Percentiles rank a stretch among this genome's conserved stretches.
phyloP scores from a whole-genome alignment of 306 rosid species.

The Argentina anserina region DNA sequence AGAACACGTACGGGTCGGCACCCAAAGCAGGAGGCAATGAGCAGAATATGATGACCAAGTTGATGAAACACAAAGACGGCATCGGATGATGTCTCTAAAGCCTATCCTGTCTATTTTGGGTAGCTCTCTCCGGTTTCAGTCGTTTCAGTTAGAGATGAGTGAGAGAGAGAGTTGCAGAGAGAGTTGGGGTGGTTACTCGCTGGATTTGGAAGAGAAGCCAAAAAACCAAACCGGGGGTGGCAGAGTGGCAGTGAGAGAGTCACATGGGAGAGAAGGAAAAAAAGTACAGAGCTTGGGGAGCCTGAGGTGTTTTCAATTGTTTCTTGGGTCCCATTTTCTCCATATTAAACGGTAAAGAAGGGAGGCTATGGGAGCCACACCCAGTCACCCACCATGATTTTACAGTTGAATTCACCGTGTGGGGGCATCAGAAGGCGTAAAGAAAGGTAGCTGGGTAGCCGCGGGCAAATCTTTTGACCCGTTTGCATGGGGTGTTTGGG shows the following conservation, averaged over 20 bases:
- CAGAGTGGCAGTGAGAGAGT: constrained; percentile 22
- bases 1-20: constrained; percentile 68
- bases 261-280: constrained; percentile 14
- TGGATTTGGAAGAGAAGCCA: constrained; percentile 3
- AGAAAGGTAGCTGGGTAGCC: background rate
- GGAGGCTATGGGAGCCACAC: constrained; percentile 8
- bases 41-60: constrained; percentile 32
- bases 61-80: constrained; percentile 36
- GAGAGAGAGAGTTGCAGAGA: background rate
- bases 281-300: background rate
- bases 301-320: background rate
- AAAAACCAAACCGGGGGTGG: constrained; percentile 3
- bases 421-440: background rate
- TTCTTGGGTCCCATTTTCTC: constrained; percentile 8
- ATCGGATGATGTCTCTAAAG: constrained; percentile 22
- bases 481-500: background rate
- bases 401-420: constrained; percentile 9
- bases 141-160: background rate
- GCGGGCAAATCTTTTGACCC: constrained; percentile 11
- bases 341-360: background rate
- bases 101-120: constrained; percentile 5
- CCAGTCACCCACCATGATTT: background rate
- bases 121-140: background rate
- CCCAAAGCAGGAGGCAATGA: constrained; percentile 47
- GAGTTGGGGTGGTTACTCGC: background rate